A percentile compares a stretch with the other conserved stretches of the same genome.
These are phyloP conservation scores for Saururus chinensis DNA, from an alignment of 164 flowering plant genomes.

Conservation along the genomic window DNA sequence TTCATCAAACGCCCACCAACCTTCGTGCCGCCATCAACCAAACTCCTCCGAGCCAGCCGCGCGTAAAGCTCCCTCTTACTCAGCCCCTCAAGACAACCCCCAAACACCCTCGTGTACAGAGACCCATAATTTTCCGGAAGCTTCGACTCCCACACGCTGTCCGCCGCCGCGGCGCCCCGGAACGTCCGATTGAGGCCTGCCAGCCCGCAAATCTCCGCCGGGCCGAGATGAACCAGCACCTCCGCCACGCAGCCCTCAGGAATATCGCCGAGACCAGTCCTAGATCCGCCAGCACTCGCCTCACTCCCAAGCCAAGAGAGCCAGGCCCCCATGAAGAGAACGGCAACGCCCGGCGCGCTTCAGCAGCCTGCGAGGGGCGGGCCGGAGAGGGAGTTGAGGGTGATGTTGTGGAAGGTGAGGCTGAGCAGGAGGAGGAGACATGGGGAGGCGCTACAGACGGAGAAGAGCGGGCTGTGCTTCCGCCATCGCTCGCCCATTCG, in stretches of 20 bases:
- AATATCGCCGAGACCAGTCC: conserved; percentile 54
- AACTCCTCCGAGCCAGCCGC: conserved; percentile 34
- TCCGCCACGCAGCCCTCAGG: conserved; percentile 80
- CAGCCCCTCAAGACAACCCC: conserved; percentile 19
- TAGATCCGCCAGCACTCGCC: neutral
- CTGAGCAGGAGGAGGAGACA: neutral
- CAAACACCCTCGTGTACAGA: conserved; percentile 27
- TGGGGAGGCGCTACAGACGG: neutral
- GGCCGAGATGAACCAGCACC: conserved; percentile 44
- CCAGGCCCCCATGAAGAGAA: conserved; percentile 32
- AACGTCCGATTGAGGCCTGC: conserved; percentile 62
- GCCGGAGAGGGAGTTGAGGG: neutral
- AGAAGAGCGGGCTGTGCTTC: neutral
- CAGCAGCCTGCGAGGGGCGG: too few relatives aligned
- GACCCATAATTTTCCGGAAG: conserved; percentile 52
- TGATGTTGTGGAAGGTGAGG: neutral
- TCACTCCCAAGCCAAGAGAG: conserved; percentile 14
- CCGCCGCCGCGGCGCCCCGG: conserved; percentile 74
- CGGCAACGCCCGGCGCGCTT: too few relatives aligned
- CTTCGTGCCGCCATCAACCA: conserved; percentile 54
- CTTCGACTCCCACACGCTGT: conserved; percentile 85
- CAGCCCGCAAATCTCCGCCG: conserved; percentile 60
- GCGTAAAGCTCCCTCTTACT: conserved; percentile 57
- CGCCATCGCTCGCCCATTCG: neutral
- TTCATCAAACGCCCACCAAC: conserved; percentile 17